Percentiles rank a stretch among this genome's conserved stretches.
Conservation (phyloP, 257 asterid genomes). For the Jacaranda mimosifolia region DNA sequence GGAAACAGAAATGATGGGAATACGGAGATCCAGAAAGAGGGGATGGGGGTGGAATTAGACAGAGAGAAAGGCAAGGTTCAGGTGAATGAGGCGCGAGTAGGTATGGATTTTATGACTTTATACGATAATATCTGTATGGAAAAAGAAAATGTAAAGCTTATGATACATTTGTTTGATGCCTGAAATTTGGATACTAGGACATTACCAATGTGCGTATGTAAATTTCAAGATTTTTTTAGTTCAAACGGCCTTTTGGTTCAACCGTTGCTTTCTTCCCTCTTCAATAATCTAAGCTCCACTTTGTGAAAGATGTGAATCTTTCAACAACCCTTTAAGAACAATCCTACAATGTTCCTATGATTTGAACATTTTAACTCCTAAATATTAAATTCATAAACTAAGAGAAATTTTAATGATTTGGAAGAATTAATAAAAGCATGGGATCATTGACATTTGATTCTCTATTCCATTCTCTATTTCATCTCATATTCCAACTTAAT, state of each 20-base stretch:
- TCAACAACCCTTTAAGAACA: not conserved
- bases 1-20: conserved; percentile 22
- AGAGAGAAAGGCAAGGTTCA: conserved; percentile 51
- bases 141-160: conserved; percentile 18
- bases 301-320: conserved; percentile 3
- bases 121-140: not conserved
- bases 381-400: too few relatives aligned
- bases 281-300: too few relatives aligned
- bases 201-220: not conserved
- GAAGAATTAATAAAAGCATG: too few relatives aligned
- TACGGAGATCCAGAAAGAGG: conserved; percentile 28
- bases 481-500: too few relatives aligned
- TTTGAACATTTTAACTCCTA: too few relatives aligned
- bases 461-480: too few relatives aligned
- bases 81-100: conserved; percentile 63
- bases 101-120: conserved; percentile 50
- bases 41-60: conserved; percentile 6
- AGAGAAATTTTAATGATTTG: too few relatives aligned
- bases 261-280: conserved; percentile 8
- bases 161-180: conserved; percentile 36
- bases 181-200: conserved; percentile 29
- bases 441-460: too few relatives aligned
- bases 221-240: not conserved
- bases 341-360: too few relatives aligned
- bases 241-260: conserved; percentile 25